phyloP scores from a whole-genome alignment of 495 filamentous ascomycete genomes.

The Tuber melanosporum region DNA sequence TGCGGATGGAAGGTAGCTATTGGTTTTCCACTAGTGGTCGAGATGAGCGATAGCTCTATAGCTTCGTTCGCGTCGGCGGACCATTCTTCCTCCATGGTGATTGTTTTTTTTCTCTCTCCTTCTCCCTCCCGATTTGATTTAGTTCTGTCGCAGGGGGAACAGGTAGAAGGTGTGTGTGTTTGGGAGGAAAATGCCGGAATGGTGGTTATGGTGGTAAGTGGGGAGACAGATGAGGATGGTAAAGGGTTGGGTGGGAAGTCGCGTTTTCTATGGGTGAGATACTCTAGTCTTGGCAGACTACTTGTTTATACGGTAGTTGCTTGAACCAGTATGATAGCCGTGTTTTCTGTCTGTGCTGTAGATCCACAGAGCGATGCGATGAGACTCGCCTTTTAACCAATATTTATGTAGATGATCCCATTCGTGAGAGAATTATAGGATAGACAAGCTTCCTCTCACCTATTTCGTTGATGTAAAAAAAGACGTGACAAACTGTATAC shows the following conservation, averaged over 20 bases:
- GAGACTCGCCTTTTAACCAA: background rate
- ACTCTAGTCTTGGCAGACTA: background rate
- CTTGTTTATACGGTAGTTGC: background rate
- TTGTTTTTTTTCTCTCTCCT: slow-evolving; percentile 6
- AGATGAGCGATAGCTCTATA: slow-evolving; percentile 61
- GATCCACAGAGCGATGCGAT: background rate
- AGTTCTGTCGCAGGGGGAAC: background rate
- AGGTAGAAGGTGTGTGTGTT: background rate
- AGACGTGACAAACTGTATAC: background rate
- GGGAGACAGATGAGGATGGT: slow-evolving; percentile 6
- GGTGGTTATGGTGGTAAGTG: slow-evolving; percentile 5
- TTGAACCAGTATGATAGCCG: background rate
- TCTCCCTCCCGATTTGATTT: background rate
- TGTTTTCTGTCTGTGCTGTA: background rate
- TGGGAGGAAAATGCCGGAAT: background rate
- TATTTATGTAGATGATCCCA: background rate
- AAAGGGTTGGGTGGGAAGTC: background rate
- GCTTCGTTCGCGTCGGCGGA: slow-evolving; percentile 68
- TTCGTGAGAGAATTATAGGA: background rate
- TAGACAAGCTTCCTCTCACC: background rate
- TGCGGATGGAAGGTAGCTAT: slow-evolving; percentile 67
- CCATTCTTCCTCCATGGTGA: slow-evolving; percentile 48
- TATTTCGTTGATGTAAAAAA: background rate
- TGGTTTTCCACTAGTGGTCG: slow-evolving; percentile 52
- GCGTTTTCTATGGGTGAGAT: background rate